Evolutionary conservation across 805 yeast species (phyloP).

Genomic region (Jamesozyma spencerorum): DNA sequence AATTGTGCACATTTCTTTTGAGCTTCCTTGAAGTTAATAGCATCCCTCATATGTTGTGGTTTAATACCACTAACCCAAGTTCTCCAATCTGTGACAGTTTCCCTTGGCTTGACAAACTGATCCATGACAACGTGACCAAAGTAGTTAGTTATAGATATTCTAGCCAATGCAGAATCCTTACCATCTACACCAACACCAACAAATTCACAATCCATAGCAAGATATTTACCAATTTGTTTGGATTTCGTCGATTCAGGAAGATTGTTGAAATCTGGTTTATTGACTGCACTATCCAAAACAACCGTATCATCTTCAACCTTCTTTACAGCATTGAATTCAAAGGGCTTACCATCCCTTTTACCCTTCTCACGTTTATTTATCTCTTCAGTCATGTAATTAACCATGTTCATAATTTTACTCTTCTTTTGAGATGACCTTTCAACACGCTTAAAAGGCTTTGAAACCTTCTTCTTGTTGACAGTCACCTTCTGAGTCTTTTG

Average conservation of each 20-base stretch:
- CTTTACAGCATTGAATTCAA: slow-evolving; percentile 12
- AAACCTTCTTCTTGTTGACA: slow-evolving; percentile 9
- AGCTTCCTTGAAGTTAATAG: slow-evolving; percentile 58
- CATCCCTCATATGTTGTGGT: slow-evolving; percentile 58
- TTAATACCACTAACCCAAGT: slow-evolving; percentile 86
- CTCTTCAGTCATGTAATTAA: slow-evolving; percentile 25
- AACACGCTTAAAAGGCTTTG: background rate
- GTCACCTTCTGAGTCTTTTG: slow-evolving; percentile 13
- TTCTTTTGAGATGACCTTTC: slow-evolving; percentile 4
- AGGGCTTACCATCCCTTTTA: slow-evolving; percentile 17
- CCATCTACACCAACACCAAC: slow-evolving; percentile 84
- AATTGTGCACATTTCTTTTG: slow-evolving; percentile 47
- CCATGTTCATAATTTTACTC: slow-evolving; percentile 26
- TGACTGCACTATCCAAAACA: background rate
- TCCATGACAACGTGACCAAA: slow-evolving; percentile 68
- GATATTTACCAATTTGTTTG: slow-evolving; percentile 53
- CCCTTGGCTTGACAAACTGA: slow-evolving; percentile 64
- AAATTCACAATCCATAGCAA: slow-evolving; percentile 89
- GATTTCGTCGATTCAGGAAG: slow-evolving; percentile 17
- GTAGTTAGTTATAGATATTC: slow-evolving; percentile 81
- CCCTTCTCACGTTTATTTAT: slow-evolving; percentile 18
- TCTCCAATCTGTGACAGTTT: slow-evolving; percentile 79
- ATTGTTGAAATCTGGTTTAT: slow-evolving; percentile 1
- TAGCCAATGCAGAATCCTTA: slow-evolving; percentile 58
- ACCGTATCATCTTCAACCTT: background rate